Base-by-base conservation (phyloP, 139 green algal genomes). In the Chlorella sp. region DNA sequence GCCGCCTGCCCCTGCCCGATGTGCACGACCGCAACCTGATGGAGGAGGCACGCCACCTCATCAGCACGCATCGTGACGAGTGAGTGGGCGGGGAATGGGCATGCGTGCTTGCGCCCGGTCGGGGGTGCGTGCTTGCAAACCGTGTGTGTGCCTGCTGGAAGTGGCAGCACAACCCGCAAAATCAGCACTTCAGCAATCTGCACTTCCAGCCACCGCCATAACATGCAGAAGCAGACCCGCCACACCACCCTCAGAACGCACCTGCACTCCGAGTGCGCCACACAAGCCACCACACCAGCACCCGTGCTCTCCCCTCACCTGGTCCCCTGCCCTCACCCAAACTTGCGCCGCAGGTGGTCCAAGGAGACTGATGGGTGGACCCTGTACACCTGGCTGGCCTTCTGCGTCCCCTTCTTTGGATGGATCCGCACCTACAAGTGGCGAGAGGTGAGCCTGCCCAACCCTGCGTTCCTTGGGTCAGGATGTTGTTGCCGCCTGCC, bases 341-440 rank as follows among this genome's bases (percentile, higher is more conserved):
- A 7, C 22, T 36, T 9, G 1, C 32, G 26, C 40, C 28, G 73
- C 75, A 86, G 69, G 48, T 91, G 88, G 57, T 73, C 42, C 26
- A 42, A 89, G 21, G 90, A 88, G 68, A 90, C 75, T 7, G 53
- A 88, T 48, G 90, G 90, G 32, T 92, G 85, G 79, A 87, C 90
- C 42, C 84, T 60, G 85, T 88, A 92, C 73, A 91, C 95, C 60
- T 96, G 92, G 94, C 32, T 93, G 21, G 87, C 83, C 18, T 85
- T 91, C 26, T 87, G 95, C 77, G 57, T 97, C 3, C 95, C 95
- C 24, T 94, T 92, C 89, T 48, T 96, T 2, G 80, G 83, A 7
- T 97, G 95, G 95, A 79, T 97, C 40, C 87, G 93, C 19, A 93
- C 61, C 14, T 97, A 97, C 82, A 92, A 95, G 32, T 77, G 93